A percentile compares a stretch with the other conserved stretches of the same genome.
Evolutionary conservation across 1,284 basidiomycete species (phyloP).

Genomic region (Cystobasidium pallidum): DNA sequence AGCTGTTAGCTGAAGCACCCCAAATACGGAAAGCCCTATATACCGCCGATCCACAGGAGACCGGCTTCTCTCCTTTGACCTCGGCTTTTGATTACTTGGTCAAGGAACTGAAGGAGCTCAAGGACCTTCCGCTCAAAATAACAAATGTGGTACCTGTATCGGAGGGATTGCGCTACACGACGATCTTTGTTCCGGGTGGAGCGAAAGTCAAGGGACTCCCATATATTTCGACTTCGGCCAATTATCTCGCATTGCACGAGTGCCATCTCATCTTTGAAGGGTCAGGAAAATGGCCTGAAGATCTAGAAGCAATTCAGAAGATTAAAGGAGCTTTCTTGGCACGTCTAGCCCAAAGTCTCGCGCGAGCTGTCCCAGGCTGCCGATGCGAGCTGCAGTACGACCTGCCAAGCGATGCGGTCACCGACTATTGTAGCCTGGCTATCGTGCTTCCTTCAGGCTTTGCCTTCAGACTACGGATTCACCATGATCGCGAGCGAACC

Average conservation of each 20-base stretch:
- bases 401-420: conserved; percentile 62
- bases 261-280: conserved; percentile 84
- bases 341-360: conserved; percentile 62
- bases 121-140: conserved; percentile 74
- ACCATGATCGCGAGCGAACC: conserved; percentile 81
- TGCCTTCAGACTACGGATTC: conserved; percentile 81
- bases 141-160: conserved; percentile 75
- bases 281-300: conserved; percentile 92
- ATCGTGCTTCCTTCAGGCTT: conserved; percentile 80
- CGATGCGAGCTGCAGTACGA: conserved; percentile 57
- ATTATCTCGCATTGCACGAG: conserved; percentile 68
- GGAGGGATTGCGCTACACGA: conserved; percentile 78
- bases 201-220: conserved; percentile 55
- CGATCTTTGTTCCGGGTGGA: conserved; percentile 66
- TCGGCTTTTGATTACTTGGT: conserved; percentile 79
- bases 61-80: conserved; percentile 72
- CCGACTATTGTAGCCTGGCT: conserved; percentile 75
- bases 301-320: conserved; percentile 87
- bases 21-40: conserved; percentile 54
- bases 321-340: conserved; percentile 87
- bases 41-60: conserved; percentile 55
- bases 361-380: conserved; percentile 62
- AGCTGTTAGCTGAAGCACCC: conserved; percentile 62
- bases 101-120: conserved; percentile 74
- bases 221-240: conserved; percentile 58